Conservation (phyloP, 306 rosid genomes). For the Pyrus pyrifolia region DNA sequence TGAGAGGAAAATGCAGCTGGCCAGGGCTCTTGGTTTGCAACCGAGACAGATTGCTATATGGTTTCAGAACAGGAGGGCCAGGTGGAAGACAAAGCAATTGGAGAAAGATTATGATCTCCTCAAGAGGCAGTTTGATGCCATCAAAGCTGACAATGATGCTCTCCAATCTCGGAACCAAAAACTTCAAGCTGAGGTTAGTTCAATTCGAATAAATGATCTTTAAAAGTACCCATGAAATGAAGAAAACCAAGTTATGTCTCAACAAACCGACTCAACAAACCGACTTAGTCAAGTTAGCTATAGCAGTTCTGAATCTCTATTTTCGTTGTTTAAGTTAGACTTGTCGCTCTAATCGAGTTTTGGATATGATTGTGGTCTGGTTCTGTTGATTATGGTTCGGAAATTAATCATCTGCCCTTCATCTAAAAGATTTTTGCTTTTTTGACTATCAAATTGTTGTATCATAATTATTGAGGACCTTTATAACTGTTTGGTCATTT, state of each 20-base stretch:
- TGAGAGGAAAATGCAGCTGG: slow-evolving; percentile 91
- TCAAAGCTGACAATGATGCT: background rate
- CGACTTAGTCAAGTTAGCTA: background rate
- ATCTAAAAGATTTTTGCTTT: slow-evolving; percentile 17
- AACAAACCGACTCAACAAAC: too few relatives aligned
- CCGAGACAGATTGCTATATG: slow-evolving; percentile 91
- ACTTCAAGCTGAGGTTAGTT: slow-evolving; percentile 74
- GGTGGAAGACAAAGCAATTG: slow-evolving; percentile 94
- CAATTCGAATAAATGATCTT: background rate
- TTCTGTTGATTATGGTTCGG: slow-evolving; percentile 22
- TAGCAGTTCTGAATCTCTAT: background rate
- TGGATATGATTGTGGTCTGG: slow-evolving; percentile 4
- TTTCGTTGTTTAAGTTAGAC: background rate
- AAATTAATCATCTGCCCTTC: slow-evolving; percentile 22
- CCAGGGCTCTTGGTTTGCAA: slow-evolving; percentile 80
- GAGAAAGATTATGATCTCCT: slow-evolving; percentile 90
- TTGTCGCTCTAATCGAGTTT: background rate
- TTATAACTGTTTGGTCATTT: slow-evolving; percentile 17
- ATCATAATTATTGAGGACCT: slow-evolving; percentile 31
- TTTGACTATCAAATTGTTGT: slow-evolving; percentile 21
- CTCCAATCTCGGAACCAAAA: slow-evolving; percentile 76
- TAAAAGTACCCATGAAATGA: background rate
- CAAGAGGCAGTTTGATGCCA: slow-evolving; percentile 53
- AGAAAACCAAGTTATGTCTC: background rate
- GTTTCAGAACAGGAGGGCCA: slow-evolving; percentile 92